A percentile compares a stretch with the other conserved stretches of the same genome.
Evolutionary conservation across 1,284 basidiomycete genomes (phyloP).

Genomic region (Melampsora larici-populina): DNA sequence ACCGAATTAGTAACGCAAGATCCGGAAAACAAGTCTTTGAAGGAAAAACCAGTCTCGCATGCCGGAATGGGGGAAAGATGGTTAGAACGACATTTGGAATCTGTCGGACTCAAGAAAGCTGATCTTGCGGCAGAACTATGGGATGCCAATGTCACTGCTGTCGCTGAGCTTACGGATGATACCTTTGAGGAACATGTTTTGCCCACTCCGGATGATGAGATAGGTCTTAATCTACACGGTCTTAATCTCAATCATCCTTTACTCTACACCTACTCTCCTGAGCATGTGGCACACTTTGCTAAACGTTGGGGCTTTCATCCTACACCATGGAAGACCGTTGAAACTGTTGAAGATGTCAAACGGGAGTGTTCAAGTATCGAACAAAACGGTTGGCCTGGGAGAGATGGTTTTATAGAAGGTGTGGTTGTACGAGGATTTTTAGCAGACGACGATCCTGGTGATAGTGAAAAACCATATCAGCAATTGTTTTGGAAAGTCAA

Average conservation of each 20-base stretch:
- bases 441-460: conserved; percentile 52
- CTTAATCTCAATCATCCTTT: conserved; percentile 70
- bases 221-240: conserved; percentile 90
- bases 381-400: conserved; percentile 66
- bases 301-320: conserved; percentile 85
- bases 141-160: conserved; percentile 80
- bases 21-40: conserved; percentile 52
- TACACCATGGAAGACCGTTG: conserved; percentile 65
- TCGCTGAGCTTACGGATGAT: conserved; percentile 88
- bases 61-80: conserved; percentile 76
- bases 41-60: conserved; percentile 57
- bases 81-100: conserved; percentile 70
- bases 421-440: conserved; percentile 70
- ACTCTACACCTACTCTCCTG: conserved; percentile 71
- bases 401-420: conserved; percentile 84
- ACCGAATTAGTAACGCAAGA: too few relatives aligned
- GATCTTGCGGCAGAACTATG: conserved; percentile 74
- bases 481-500: conserved; percentile 99
- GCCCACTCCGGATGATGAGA: conserved; percentile 71
- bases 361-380: conserved; percentile 49
- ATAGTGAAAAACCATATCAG: conserved; percentile 60
- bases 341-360: conserved; percentile 68
- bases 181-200: conserved; percentile 97
- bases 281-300: conserved; percentile 74
- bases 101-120: conserved; percentile 66